Conservation (phyloP, 345 rosid species). For the Eucalyptus marginata region DNA sequence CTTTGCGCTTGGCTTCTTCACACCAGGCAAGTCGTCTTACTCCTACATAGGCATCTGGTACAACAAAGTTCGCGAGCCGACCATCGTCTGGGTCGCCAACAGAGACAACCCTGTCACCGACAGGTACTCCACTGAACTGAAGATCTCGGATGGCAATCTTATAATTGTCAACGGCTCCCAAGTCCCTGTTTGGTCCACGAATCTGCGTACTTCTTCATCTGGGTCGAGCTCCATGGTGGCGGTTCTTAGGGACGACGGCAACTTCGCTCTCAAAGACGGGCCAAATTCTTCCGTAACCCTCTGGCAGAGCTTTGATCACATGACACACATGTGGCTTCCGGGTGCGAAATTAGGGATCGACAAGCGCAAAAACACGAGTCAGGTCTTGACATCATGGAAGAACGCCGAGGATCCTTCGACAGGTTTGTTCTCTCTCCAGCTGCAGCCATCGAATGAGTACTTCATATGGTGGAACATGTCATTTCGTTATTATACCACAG, state of each 20-base stretch:
- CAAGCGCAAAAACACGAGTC: conserved; percentile 12
- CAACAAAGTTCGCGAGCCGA: neutral
- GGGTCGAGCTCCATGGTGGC: conserved; percentile 18
- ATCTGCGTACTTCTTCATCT: conserved; percentile 16
- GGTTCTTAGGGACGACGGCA: conserved; percentile 42
- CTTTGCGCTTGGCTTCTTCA: neutral
- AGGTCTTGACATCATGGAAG: conserved; percentile 51
- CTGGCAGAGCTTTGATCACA: conserved; percentile 80
- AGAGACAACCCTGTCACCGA: neutral
- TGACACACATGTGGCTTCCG: conserved; percentile 3
- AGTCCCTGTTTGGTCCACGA: conserved; percentile 52
- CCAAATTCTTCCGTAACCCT: conserved; percentile 1
- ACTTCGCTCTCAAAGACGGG: conserved; percentile 39
- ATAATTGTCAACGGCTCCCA: conserved; percentile 40
- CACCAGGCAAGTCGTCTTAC: neutral
- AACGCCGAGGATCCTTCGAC: conserved; percentile 49
- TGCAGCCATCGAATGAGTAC: conserved; percentile 43
- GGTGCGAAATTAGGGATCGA: conserved; percentile 42
- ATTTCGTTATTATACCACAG: conserved; percentile 42
- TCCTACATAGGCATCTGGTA: conserved; percentile 50
- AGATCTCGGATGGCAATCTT: neutral
- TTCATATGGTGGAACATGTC: conserved; percentile 42
- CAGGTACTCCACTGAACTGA: neutral
- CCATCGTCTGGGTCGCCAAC: neutral
- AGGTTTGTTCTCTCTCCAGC: conserved; percentile 67